Conservation (phyloP, 345 rosid species). For the Melaleuca alternifolia region DNA sequence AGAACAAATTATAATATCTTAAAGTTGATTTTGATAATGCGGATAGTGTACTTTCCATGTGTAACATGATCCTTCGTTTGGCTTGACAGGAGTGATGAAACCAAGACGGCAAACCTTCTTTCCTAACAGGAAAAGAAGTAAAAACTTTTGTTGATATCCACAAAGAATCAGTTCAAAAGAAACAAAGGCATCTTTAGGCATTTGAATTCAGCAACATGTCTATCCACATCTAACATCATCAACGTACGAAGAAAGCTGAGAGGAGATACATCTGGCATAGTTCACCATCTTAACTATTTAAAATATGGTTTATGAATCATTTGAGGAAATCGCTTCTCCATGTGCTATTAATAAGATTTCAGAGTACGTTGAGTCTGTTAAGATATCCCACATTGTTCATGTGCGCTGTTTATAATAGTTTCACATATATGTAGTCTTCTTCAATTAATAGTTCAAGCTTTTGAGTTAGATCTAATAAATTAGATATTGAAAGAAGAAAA, state of each 20-base stretch:
- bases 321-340: background rate
- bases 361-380: background rate
- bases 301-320: background rate
- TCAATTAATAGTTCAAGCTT: background rate
- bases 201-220: background rate
- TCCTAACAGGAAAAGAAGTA: conserved; percentile 24
- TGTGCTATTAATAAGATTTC: background rate
- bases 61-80: conserved; percentile 70
- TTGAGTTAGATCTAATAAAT: background rate
- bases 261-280: background rate
- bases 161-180: background rate
- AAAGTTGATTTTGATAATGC: background rate
- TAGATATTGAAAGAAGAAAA: background rate
- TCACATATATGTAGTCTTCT: background rate
- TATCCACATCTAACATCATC: background rate
- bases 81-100: conserved; percentile 62
- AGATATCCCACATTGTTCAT: background rate
- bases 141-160: background rate
- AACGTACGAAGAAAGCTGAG: background rate
- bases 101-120: conserved; percentile 62
- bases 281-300: background rate
- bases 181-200: background rate
- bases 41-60: conserved; percentile 32
- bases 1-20: background rate
- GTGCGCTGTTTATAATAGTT: background rate